Conservation (phyloP, 177 flowering plant species). For the Telopea speciosissima region DNA sequence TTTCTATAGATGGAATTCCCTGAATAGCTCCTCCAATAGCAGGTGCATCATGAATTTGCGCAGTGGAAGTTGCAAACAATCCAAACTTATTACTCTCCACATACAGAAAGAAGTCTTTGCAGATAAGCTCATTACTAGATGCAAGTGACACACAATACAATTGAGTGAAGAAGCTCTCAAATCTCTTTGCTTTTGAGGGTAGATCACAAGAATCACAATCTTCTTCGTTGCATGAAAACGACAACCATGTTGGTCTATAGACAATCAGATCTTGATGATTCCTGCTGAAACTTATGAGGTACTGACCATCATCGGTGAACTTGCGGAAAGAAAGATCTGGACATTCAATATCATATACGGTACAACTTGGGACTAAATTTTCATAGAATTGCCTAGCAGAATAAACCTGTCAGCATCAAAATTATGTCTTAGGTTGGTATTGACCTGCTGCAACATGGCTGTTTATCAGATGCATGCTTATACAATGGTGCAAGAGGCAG, state of each 20-base stretch:
- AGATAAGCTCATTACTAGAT: slow-evolving; percentile 74
- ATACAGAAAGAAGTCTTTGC: slow-evolving; percentile 96
- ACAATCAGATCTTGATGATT: slow-evolving; percentile 86
- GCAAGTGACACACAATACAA: slow-evolving; percentile 73
- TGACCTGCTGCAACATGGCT: background rate
- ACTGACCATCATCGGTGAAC: slow-evolving; percentile 92
- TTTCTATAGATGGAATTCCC: slow-evolving; percentile 84
- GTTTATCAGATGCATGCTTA: background rate
- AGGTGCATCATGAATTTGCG: slow-evolving; percentile 78
- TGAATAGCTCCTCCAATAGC: slow-evolving; percentile 67
- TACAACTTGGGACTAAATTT: slow-evolving; percentile 80
- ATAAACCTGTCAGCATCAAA: slow-evolving; percentile 52
- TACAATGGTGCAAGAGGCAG: background rate
- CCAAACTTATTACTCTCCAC: slow-evolving; percentile 78
- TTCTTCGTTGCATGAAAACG: slow-evolving; percentile 70
- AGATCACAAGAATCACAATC: slow-evolving; percentile 55
- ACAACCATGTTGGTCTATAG: slow-evolving; percentile 82
- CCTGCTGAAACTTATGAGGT: slow-evolving; percentile 84
- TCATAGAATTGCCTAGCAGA: slow-evolving; percentile 79
- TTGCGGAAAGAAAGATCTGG: slow-evolving; percentile 90
- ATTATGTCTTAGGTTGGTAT: background rate
- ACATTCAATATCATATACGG: slow-evolving; percentile 76
- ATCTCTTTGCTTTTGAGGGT: slow-evolving; percentile 63
- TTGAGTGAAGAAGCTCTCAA: slow-evolving; percentile 84
- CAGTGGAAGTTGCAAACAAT: slow-evolving; percentile 88